These are phyloP conservation scores for Penicillium aurantiogriseum DNA, from an alignment of 2,329 filamentous ascomycete species.

Conservation along the genomic window DNA sequence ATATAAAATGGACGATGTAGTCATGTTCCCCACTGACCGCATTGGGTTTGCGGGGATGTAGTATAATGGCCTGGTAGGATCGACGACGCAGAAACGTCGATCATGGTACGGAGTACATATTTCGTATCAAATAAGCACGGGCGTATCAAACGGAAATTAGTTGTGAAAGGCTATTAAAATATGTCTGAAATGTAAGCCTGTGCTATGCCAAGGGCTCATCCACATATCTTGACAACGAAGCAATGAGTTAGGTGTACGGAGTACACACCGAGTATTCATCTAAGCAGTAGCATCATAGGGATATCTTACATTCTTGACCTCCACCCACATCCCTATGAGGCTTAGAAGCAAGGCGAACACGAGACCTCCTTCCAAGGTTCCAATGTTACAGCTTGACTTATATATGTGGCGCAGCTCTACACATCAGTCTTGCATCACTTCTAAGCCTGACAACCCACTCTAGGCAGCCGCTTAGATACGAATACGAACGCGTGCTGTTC, in stretches of 20 bases:
- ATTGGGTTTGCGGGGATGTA: slow-evolving; percentile 6
- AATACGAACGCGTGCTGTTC: slow-evolving; percentile 4
- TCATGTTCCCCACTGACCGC: slow-evolving; percentile 2
- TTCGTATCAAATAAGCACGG: background rate
- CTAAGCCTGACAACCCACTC: slow-evolving; percentile 1
- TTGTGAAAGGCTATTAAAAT: background rate
- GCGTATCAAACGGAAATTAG: background rate
- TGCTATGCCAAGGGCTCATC: background rate
- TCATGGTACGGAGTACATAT: background rate
- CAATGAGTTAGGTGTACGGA: background rate
- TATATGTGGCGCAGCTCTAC: slow-evolving; percentile 8
- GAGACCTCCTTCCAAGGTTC: background rate
- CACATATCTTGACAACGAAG: background rate
- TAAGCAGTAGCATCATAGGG: background rate
- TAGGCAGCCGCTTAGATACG: slow-evolving; percentile 5
- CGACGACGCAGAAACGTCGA: slow-evolving; percentile 9
- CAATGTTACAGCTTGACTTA: background rate
- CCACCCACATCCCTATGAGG: background rate
- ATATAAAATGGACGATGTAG: background rate
- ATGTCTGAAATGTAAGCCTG: background rate
- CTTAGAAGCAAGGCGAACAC: background rate
- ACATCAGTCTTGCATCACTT: slow-evolving; percentile 7
- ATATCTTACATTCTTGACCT: background rate
- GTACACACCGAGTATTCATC: background rate
- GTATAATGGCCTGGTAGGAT: slow-evolving; percentile 1